phyloP scores from a whole-genome alignment of 352 stramenopile genomes.

The Phytopythium chamaehyphon region DNA sequence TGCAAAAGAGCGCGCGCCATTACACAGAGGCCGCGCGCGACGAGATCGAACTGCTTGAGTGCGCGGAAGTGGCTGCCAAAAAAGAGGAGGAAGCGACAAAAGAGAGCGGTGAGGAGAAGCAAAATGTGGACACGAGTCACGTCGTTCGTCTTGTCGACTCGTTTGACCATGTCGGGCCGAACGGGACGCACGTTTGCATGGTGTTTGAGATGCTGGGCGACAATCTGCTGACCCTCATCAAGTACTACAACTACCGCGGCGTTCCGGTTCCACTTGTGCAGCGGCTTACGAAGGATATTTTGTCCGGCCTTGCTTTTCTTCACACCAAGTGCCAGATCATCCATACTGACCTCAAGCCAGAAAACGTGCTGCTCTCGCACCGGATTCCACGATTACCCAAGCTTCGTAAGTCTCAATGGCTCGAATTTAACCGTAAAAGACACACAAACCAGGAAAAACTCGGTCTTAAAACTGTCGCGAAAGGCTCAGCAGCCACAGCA shows the following conservation, averaged over 20 bases:
- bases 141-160: conserved; percentile 87
- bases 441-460: conserved; percentile 29
- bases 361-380: conserved; percentile 96
- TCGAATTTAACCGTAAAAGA: conserved; percentile 34
- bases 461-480: conserved; percentile 40
- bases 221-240: conserved; percentile 98
- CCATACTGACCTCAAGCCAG: conserved; percentile 99
- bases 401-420: conserved; percentile 56
- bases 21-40: conserved; percentile 98
- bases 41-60: conserved; percentile 97
- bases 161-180: conserved; percentile 96
- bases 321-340: conserved; percentile 98
- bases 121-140: conserved; percentile 28
- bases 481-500: conserved; percentile 3
- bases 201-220: conserved; percentile 99
- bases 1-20: conserved; percentile 97
- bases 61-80: conserved; percentile 65
- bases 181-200: conserved; percentile 98
- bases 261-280: conserved; percentile 96
- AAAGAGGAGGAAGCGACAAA: conserved; percentile 15
- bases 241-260: conserved; percentile 98
- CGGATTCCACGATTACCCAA: conserved; percentile 65
- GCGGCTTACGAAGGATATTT: conserved; percentile 93
- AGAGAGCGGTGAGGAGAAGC: neutral
- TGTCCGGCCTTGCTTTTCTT: conserved; percentile 96